These are phyloP conservation scores for Magnolia changhungtana DNA, from an alignment of 164 flowering plant species.

Conservation along the genomic window DNA sequence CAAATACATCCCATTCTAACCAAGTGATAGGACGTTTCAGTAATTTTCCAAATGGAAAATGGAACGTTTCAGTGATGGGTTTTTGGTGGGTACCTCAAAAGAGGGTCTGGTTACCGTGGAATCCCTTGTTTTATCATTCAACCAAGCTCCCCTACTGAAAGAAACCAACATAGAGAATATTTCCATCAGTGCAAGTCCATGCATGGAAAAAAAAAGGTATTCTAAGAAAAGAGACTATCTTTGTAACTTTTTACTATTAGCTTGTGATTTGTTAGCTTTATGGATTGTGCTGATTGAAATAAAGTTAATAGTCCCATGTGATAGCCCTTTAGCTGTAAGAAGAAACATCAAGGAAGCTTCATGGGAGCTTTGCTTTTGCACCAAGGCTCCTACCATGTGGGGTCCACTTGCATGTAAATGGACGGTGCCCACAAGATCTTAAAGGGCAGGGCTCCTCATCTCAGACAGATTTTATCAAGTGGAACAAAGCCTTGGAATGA, in stretches of 20 bases:
- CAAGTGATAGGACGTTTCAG: background rate
- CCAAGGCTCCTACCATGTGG: slow-evolving; percentile 27
- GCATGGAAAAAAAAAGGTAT: slow-evolving; percentile 37
- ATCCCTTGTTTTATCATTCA: slow-evolving; percentile 67
- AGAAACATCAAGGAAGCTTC: slow-evolving; percentile 39
- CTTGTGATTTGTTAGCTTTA: slow-evolving; percentile 24
- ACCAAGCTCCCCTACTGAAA: slow-evolving; percentile 86
- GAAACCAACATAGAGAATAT: slow-evolving; percentile 45
- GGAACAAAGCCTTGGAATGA: slow-evolving; percentile 4
- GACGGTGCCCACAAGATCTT: slow-evolving; percentile 55
- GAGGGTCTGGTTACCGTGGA: slow-evolving; percentile 42
- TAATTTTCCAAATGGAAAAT: background rate
- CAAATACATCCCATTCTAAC: background rate
- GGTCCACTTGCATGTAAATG: slow-evolving; percentile 20
- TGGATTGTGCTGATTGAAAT: slow-evolving; percentile 30
- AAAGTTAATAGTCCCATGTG: slow-evolving; percentile 54
- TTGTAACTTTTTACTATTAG: slow-evolving; percentile 32
- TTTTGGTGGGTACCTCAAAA: slow-evolving; percentile 57
- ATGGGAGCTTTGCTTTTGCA: slow-evolving; percentile 34
- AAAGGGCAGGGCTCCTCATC: slow-evolving; percentile 34
- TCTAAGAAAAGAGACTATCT: slow-evolving; percentile 40
- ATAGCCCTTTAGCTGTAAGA: slow-evolving; percentile 33
- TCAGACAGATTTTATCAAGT: slow-evolving; percentile 13
- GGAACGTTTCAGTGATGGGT: slow-evolving; percentile 7
- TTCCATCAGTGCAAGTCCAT: slow-evolving; percentile 62